Evolutionary conservation across 2,329 filamentous ascomycete genomes (phyloP), one percentile per base, ranked within the genome.

Genomic region (Scytalidium sp.): DNA sequence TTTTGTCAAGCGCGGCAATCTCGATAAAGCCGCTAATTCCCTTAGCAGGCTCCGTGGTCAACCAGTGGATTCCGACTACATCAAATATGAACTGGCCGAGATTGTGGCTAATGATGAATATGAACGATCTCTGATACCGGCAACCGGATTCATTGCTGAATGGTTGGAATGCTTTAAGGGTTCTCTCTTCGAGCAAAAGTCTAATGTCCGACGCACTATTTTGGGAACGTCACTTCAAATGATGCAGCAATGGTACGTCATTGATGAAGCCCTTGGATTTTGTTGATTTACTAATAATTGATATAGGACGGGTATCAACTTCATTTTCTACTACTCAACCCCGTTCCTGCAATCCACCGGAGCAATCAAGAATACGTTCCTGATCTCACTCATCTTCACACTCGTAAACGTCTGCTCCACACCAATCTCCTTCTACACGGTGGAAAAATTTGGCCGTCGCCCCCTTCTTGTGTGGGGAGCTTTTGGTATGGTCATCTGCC

Each of bases 351-450:
- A 86, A 70, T 83, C 87, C 51, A 93, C 94, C 80, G 52, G 55
- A 85, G 27, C 85, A 85, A 42, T 87, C 84, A 57, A 84, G 81
- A 88, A 72, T 83, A 87, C 73, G 84, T 67, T 88, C 53, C 64
- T 91, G 87, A 89, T 77, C 87, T 93, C 73, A 91, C 93, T 93
- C 70, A 88, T 94, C 75, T 92, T 90, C 75, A 87, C 88, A 74
- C 88, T 85, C 75, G 88, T 96, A 75, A 96, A 96, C 73, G 88
- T 94, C 53, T 78, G 71, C 71, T 93, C 88, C 21, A 96, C 90
- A 1, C 90, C 90, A 1, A 69, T 95, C 75, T 64, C 73, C 21
- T 95, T 96, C 81, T 95, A 79, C 74, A 86, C 86, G n/a, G 85
- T 96, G 54, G 90, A 96, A 76, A 81, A 75, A 63, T 80, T 91